These are phyloP conservation scores for Coniochaeta sp. DNA, from an alignment of 2,329 filamentous ascomycete genomes.

Conservation along the genomic window DNA sequence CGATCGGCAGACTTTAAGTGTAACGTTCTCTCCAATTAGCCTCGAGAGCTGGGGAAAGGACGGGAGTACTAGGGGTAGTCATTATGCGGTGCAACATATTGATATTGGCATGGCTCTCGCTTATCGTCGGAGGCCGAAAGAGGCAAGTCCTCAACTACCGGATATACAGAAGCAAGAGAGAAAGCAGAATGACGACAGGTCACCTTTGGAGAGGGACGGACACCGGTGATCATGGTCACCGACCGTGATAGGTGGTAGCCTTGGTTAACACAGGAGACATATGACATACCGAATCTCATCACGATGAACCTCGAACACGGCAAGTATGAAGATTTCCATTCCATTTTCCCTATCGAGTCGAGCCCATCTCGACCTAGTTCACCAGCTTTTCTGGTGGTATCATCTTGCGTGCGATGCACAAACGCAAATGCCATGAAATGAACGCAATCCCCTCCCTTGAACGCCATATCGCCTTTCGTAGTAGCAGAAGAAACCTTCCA, in stretches of 20 bases:
- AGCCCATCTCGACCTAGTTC: background rate
- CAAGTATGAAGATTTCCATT: background rate
- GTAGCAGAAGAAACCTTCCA: background rate
- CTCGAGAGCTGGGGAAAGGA: background rate
- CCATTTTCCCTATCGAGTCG: background rate
- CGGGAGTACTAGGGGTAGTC: background rate
- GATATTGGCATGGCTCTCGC: background rate
- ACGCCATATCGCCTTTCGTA: background rate
- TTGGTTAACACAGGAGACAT: too few species aligned
- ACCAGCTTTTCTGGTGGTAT: background rate
- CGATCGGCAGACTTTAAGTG: background rate
- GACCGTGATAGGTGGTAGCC: too few species aligned
- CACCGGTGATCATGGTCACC: background rate
- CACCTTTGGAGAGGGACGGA: background rate
- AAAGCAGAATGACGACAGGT: background rate
- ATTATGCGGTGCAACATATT: background rate
- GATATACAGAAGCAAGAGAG: background rate
- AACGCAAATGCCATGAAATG: background rate
- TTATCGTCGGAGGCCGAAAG: background rate
- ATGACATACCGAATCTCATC: background rate
- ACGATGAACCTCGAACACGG: background rate
- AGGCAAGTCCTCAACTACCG: background rate
- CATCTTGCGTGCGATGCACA: background rate
- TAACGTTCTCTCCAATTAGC: background rate
- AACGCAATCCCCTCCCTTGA: background rate